Conservation (phyloP, 2,329 filamentous ascomycete species). For the Alternaria gaisen region DNA sequence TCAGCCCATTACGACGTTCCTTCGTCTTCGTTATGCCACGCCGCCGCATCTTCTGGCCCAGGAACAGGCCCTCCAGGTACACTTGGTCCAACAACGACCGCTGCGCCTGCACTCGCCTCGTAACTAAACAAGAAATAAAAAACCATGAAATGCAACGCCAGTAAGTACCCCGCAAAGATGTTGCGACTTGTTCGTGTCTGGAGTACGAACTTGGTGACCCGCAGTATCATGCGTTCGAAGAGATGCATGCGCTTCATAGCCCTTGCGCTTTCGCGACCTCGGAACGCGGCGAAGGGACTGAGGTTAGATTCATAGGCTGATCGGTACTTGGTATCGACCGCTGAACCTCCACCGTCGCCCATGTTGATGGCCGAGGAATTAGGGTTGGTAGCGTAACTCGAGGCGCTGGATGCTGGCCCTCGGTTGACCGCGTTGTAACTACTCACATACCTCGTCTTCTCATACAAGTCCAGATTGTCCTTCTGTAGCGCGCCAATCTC, state of each 20-base stretch:
- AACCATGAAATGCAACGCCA: constrained; percentile 86
- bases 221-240: constrained; percentile 89
- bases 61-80: constrained; percentile 28
- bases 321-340: constrained; percentile 76
- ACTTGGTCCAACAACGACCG: constrained; percentile 41
- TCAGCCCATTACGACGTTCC: constrained; percentile 25
- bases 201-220: constrained; percentile 87
- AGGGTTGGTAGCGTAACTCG: constrained; percentile 69
- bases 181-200: constrained; percentile 91
- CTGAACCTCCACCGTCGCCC: constrained; percentile 17
- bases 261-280: constrained; percentile 88
- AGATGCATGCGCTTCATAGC: constrained; percentile 94
- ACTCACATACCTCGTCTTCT: constrained; percentile 96
- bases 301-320: constrained; percentile 95
- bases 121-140: constrained; percentile 89
- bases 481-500: constrained; percentile 93
- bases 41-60: constrained; percentile 30
- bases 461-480: constrained; percentile 94
- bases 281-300: constrained; percentile 93
- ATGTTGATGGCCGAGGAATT: constrained; percentile 79
- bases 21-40: constrained; percentile 51
- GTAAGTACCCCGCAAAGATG: constrained; percentile 89
- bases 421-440: constrained; percentile 88
- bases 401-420: constrained; percentile 65
- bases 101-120: constrained; percentile 58